Percentiles rank a stretch among this genome's conserved stretches.
These are phyloP conservation scores for Hypoxylon perforatum DNA, from an alignment of 495 filamentous ascomycete species.

Conservation along the genomic window DNA sequence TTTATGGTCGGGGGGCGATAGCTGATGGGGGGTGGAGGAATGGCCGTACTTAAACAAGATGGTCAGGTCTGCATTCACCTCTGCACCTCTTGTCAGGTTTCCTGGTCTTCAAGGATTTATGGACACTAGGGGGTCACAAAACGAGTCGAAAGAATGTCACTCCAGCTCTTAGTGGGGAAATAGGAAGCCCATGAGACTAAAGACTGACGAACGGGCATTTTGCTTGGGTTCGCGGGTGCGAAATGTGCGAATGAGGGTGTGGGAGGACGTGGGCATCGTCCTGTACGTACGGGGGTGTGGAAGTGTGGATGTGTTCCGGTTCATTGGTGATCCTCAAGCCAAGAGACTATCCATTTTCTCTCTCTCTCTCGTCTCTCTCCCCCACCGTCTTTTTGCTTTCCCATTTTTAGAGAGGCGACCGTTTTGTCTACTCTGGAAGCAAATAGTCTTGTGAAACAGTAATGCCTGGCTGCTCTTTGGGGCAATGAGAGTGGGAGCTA, in stretches of 20 bases:
- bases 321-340: constrained; percentile 46
- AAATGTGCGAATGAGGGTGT: constrained; percentile 31
- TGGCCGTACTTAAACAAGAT: constrained; percentile 40
- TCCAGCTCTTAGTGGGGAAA: constrained; percentile 42
- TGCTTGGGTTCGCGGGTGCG: constrained; percentile 39
- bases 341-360: constrained; percentile 22
- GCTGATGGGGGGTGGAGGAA: constrained; percentile 39
- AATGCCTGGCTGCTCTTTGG: constrained; percentile 4
- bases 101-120: constrained; percentile 32
- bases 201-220: constrained; percentile 45
- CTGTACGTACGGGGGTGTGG: constrained; percentile 36
- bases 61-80: constrained; percentile 11
- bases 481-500: constrained; percentile 20
- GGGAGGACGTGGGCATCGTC: constrained; percentile 38
- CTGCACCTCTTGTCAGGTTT: constrained; percentile 28
- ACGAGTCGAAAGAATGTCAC: constrained; percentile 29
- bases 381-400: constrained; percentile 38
- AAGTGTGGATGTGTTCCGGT: constrained; percentile 47
- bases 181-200: constrained; percentile 39
- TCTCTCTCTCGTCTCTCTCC: neutral
- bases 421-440: constrained; percentile 17
- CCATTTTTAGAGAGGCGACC: neutral
- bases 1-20: constrained; percentile 40
- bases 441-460: constrained; percentile 29
- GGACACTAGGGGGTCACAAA: constrained; percentile 26